Base-by-base conservation (phyloP, 2,329 filamentous ascomycete species). In the Cadophora gregata region DNA sequence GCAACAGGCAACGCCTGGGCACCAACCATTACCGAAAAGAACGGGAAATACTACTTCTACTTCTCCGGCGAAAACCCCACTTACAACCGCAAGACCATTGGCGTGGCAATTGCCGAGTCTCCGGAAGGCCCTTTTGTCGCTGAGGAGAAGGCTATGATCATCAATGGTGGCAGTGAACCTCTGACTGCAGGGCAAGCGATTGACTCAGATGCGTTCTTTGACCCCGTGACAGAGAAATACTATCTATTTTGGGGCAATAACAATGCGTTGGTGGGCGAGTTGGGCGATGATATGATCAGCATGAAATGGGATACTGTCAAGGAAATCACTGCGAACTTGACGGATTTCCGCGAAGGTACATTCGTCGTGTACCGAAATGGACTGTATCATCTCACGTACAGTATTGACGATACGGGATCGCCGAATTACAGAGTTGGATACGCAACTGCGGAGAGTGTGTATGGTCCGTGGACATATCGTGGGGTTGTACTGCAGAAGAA, bases 221-320 rank as follows among this genome's bases (percentile, higher is more conserved):
- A 64, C 25, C 62, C 62, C 0, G 53, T 64, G 8, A 36, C 25
- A 21, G 62, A 45, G 4, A 64, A 51, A 7, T 59, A 64, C 31
- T 64, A 64, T 33, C 29, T 64, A 7, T 64, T 64, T 45, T 64
- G 62, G 62, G 62, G 62, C 7, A 64, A 64, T 16, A 55, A 55
- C n/a, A 29, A 21, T 1, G 53, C 62, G 5, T 16, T 64, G 21
- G 42, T 64, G 62, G 62, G 27, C 14, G 62, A 64, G 24, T 31
- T 64, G 1, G 29, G 42, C 7, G 55, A 59, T 19, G 62, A 64
- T 12, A 24, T 64, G 53, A 53, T 42, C 29, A 36, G 53, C 19
- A 59, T 64, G 9, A 64, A 64, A 27, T 64, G 62, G 62, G 55
- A 64, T 14, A 59, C 62, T 1, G 62, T 59, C 12, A 36, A 38